Percentiles rank a stretch among this genome's conserved stretches.
Conservation (phyloP, 106 monocot species). For the Dactylorhiza incarnata region DNA sequence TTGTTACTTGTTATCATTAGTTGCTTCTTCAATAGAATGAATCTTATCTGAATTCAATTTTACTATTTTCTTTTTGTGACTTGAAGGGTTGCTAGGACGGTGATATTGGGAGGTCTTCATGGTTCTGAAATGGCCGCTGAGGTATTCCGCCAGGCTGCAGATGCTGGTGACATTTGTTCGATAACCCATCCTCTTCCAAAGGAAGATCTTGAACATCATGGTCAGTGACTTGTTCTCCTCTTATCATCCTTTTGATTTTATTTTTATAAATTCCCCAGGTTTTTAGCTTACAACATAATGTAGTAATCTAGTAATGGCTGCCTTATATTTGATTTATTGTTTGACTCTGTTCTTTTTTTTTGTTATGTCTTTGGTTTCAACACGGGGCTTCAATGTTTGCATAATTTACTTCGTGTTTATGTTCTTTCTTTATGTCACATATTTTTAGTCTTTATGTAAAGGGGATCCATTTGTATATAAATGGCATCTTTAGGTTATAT, state of each 20-base stretch:
- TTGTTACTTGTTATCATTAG: not conserved
- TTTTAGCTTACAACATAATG: not conserved
- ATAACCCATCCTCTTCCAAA: slow-evolving; percentile 67
- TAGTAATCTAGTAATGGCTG: too few species aligned
- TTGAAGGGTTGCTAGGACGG: slow-evolving; percentile 87
- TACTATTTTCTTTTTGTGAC: slow-evolving; percentile 6
- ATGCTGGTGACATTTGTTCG: slow-evolving; percentile 62
- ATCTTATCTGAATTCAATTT: not conserved
- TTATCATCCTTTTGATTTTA: not conserved
- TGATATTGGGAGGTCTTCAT: slow-evolving; percentile 72
- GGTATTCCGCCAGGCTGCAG: slow-evolving; percentile 56
- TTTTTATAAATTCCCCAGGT: not conserved
- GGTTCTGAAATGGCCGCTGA: slow-evolving; percentile 71
- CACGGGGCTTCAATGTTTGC: too few species aligned
- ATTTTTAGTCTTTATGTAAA: too few species aligned
- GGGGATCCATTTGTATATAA: too few species aligned
- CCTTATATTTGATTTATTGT: too few species aligned
- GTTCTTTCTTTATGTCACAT: too few species aligned
- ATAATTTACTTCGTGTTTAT: too few species aligned
- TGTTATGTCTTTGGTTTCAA: too few species aligned
- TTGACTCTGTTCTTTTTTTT: too few species aligned
- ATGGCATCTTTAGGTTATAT: too few species aligned
- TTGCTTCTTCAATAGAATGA: not conserved
- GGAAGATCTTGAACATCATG: slow-evolving; percentile 75
- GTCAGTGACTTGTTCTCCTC: slow-evolving; percentile 29